Base-by-base conservation (phyloP, 2,329 filamentous ascomycete genomes). In the Trichophyton rubrum region DNA sequence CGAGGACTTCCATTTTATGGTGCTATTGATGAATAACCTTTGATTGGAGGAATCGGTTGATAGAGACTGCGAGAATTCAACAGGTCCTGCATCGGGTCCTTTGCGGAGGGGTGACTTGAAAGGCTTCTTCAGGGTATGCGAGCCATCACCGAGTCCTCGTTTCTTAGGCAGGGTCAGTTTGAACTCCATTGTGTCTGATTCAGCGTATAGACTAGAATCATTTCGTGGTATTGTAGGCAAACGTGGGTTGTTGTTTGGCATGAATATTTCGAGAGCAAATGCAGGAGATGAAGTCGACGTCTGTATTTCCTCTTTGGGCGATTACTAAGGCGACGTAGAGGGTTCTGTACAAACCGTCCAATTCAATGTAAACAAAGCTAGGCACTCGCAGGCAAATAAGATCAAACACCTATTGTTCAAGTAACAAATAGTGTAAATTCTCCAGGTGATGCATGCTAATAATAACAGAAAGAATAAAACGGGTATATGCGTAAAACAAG, bases 21-120 rank as follows among this genome's bases (percentile, higher is more conserved):
- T 20, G 24, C 17, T 5, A 20, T n/a, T 7, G 13, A n/a, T 2
- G 17, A 8, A 11, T 3, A 35, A 2, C 7, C 4, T 24, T 47
- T 47, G 30, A n/a, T 24, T 15, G 33, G 27, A 27, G 6, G 15
- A 20, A 35, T 40, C 60, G 41, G 35, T 38, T 35, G 5, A 8
- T 41, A 60, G 13, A 43, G n/a, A 45, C 58, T 60, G 53, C 3
- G 30, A 41, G 24, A 4, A 41, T 8, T 6, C 47, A 8, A 38
- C 5, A 33, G 24, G 15, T 7, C 43, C 38, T 35, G 47, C 11
- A 30, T 58, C 61, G 7, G 15, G 17, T 3, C 38, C 33, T 13
- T 20, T 30, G 43, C 80, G 81, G 63, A 87, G 79, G 13, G 86
- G 87, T 53, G 87, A 89, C 65, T 85, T 85, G 75, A 90, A 90